These are phyloP conservation scores for Medicago truncatula DNA, from an alignment of 306 rosid genomes.

Conservation along the genomic window DNA sequence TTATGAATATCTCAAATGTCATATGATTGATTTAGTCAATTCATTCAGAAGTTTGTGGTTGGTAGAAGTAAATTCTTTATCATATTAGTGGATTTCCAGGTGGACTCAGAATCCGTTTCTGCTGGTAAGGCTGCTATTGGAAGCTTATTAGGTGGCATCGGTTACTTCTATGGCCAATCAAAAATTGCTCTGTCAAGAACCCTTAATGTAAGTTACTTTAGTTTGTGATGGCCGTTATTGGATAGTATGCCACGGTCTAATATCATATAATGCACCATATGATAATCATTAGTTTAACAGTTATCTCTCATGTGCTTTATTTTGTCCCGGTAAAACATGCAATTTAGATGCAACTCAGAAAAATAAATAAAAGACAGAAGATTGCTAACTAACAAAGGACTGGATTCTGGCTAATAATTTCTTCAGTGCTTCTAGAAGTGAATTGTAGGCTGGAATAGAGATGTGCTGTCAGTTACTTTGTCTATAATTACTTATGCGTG, in stretches of 20 bases:
- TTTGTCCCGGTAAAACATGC: constrained; percentile 19
- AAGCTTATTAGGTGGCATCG: constrained; percentile 90
- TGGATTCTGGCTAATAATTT: constrained; percentile 20
- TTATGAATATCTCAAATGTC: constrained; percentile 31
- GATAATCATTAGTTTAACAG: constrained; percentile 26
- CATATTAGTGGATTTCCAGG: constrained; percentile 59
- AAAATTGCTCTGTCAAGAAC: constrained; percentile 65
- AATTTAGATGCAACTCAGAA: constrained; percentile 4
- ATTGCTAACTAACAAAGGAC: constrained; percentile 7
- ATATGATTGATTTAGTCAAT: constrained; percentile 21
- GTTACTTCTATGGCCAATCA: constrained; percentile 96
- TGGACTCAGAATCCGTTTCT: constrained; percentile 71
- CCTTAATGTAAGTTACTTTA: constrained; percentile 60
- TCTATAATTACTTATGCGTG: constrained; percentile 3
- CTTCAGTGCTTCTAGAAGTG: constrained; percentile 12
- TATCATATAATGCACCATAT: constrained; percentile 10
- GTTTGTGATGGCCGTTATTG: constrained; percentile 19
- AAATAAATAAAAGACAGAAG: constrained; percentile 14
- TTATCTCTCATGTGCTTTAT: constrained; percentile 22
- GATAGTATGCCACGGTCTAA: constrained; percentile 20
- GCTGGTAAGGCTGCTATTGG: constrained; percentile 92
- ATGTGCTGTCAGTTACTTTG: constrained; percentile 19
- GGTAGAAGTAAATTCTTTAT: constrained; percentile 44
- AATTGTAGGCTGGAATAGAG: constrained; percentile 8
- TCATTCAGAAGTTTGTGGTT: constrained; percentile 31